These are phyloP conservation scores for Chloranthus sessilifolius DNA, from an alignment of 164 flowering plant genomes.

Conservation along the genomic window DNA sequence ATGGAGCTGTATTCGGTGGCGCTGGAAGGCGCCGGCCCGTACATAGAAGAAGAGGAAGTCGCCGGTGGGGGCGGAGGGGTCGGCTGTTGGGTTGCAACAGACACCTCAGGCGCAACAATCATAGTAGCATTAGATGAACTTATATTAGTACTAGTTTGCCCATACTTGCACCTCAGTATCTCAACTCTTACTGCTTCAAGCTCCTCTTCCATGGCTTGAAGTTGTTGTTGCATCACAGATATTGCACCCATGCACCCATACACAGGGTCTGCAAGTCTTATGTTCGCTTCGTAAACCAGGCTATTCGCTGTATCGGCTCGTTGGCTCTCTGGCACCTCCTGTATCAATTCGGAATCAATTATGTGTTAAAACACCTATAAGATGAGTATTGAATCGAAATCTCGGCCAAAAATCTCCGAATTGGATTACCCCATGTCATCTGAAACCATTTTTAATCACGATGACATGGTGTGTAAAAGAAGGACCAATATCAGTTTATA, in stretches of 20 bases:
- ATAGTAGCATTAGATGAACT: constrained; percentile 33
- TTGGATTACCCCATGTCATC: too few species aligned
- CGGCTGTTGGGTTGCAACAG: constrained; percentile 32
- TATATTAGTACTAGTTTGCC: constrained; percentile 44
- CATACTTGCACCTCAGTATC: constrained; percentile 59
- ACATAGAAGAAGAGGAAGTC: constrained; percentile 38
- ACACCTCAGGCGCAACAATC: constrained; percentile 34
- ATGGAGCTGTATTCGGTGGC: constrained; percentile 45
- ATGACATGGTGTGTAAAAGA: too few species aligned
- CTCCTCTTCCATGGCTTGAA: constrained; percentile 72
- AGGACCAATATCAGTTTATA: too few species aligned
- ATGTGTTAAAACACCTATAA: too few species aligned
- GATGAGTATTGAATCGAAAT: too few species aligned
- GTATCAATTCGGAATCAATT: too few species aligned
- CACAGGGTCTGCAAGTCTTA: constrained; percentile 85
- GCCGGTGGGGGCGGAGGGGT: constrained; percentile 30
- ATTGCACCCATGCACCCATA: constrained; percentile 98
- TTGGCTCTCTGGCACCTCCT: constrained; percentile 86
- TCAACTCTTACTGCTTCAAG: constrained; percentile 69
- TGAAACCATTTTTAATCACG: too few species aligned
- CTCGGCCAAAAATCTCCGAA: too few species aligned
- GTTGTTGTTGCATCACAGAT: constrained; percentile 76
- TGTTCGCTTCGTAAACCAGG: constrained; percentile 85
- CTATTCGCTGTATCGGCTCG: constrained; percentile 89
- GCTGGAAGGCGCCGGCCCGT: constrained; percentile 32